Evolutionary conservation across 805 yeast genomes (phyloP), one percentile per base, ranked within the genome.

Genomic region (Teunomyces cretensis): DNA sequence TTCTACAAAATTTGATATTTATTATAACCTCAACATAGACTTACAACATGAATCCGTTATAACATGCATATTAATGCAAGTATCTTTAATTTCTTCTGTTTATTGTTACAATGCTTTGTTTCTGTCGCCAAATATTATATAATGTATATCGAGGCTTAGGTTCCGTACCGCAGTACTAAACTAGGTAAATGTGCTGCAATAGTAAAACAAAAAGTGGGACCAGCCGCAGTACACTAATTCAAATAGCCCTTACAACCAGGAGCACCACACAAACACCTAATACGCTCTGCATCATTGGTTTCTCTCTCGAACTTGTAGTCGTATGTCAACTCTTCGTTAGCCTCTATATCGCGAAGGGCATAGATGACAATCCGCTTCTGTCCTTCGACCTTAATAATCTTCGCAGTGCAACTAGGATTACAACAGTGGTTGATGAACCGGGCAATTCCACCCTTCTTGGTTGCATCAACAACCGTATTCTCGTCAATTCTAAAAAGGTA

Each of bases 351-450:
- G 39, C 95, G 71, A 52, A 88, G 70, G 0, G 99, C 97, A 65
- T 92, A 94, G 26, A 94, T 90, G 43, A 91, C 98, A 70, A 94
- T 92, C 63, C 98, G 78, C 67, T 88, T 89, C 57, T 80, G 84
- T 3, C 97, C 97, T 47, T 90, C 97, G 32, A 90, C 97, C 63
- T 89, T 89, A 57, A 91, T 91, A 58, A 94, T 90, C 60, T 91
- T 92, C 1, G 99, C 98, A 0, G 96, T 90, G 68, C 99, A 94
- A 54, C 96, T 90, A 1, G 99, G 99, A 43, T 86, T 87, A 68
- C 99, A 94, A 62, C 97, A 90, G 64, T 94, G 99, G 57, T 94
- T 94, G 62, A 94, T 94, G 59, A 94, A 94, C 48, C 99, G 75
- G 0, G 99, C 98, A 57, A 91, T 91, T 3, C 98, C 97, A 22